Evolutionary conservation across 805 yeast genomes (phyloP).

Genomic region (Yamadazyma sp.): DNA sequence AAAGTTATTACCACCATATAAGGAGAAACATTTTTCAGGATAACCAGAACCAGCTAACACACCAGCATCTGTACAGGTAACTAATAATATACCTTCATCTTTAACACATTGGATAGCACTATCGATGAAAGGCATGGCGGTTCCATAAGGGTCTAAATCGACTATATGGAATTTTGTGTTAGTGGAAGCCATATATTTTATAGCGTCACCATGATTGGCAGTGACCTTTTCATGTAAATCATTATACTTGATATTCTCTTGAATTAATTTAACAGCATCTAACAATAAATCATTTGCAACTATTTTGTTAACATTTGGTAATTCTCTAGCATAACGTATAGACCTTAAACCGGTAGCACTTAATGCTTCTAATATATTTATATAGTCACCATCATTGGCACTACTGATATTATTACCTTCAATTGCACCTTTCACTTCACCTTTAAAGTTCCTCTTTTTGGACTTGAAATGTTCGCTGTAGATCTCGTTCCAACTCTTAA

Average conservation of each 20-base stretch:
- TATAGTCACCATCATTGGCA: constrained; percentile 23
- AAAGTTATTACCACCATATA: constrained; percentile 89
- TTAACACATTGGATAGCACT: constrained; percentile 82
- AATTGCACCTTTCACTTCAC: constrained; percentile 5
- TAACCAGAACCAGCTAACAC: constrained; percentile 94
- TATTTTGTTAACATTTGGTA: constrained; percentile 68
- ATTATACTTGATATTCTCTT: constrained; percentile 68
- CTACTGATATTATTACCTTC: neutral
- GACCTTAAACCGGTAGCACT: constrained; percentile 96
- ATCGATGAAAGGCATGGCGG: constrained; percentile 94
- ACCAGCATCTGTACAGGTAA: constrained; percentile 95
- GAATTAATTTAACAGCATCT: constrained; percentile 81
- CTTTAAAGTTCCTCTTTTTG: constrained; percentile 13
- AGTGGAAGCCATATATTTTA: constrained; percentile 58
- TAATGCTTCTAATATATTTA: constrained; percentile 80
- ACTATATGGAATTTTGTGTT: constrained; percentile 69
- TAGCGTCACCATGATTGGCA: constrained; percentile 88
- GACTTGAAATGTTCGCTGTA: constrained; percentile 10
- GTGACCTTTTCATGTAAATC: constrained; percentile 52
- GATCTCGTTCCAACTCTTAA: constrained; percentile 76
- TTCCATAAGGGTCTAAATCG: constrained; percentile 96
- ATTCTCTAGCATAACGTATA: constrained; percentile 87
- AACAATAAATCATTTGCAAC: constrained; percentile 88
- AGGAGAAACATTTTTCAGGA: constrained; percentile 94
- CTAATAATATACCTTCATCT: constrained; percentile 81